Percentiles rank a stretch among this genome's conserved stretches.
phyloP scores from a whole-genome alignment of 78 protist genomes.

The Chrysochromulina tobinii region DNA sequence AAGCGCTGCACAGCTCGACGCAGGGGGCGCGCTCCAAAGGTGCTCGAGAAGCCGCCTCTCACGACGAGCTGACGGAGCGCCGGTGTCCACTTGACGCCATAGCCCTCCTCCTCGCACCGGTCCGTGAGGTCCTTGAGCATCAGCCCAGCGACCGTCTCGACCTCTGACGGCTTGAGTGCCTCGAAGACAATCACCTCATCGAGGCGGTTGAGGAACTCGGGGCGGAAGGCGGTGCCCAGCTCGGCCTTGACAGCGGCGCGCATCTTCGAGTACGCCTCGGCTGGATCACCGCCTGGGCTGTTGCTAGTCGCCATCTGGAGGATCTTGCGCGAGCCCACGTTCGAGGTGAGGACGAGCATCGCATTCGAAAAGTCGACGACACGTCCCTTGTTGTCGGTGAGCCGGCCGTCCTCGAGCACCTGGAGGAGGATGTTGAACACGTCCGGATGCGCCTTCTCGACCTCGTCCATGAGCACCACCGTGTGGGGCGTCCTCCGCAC shows the following conservation, averaged over 20 bases:
- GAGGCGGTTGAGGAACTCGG: conserved; percentile 95
- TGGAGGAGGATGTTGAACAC: conserved; percentile 92
- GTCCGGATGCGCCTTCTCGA: conserved; percentile 85
- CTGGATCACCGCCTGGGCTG: background rate
- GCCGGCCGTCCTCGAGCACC: conserved; percentile 95
- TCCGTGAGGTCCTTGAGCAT: conserved; percentile 40
- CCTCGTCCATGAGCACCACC: conserved; percentile 94
- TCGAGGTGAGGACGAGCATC: conserved; percentile 88
- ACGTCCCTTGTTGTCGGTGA: conserved; percentile 94
- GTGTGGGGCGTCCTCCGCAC: conserved; percentile 92
- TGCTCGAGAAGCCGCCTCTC: conserved; percentile 63
- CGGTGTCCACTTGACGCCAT: conserved; percentile 42
- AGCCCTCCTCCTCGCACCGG: conserved; percentile 63
- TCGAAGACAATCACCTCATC: conserved; percentile 85
- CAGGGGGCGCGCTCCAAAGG: conserved; percentile 94
- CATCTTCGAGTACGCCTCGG: background rate
- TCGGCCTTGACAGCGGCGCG: conserved; percentile 61
- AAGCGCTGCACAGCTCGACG: conserved; percentile 82
- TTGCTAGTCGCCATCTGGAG: background rate
- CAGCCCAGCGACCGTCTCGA: conserved; percentile 30
- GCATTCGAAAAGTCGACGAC: conserved; percentile 89
- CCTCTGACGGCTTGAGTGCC: conserved; percentile 18
- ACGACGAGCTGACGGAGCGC: conserved; percentile 56
- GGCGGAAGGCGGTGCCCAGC: conserved; percentile 77
- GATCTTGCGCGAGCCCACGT: conserved; percentile 73